A percentile compares a stretch with the other conserved stretches of the same genome.
These are phyloP conservation scores for Neopestalotiopsis clavispora DNA, from an alignment of 2,329 filamentous ascomycete species.

Conservation along the genomic window DNA sequence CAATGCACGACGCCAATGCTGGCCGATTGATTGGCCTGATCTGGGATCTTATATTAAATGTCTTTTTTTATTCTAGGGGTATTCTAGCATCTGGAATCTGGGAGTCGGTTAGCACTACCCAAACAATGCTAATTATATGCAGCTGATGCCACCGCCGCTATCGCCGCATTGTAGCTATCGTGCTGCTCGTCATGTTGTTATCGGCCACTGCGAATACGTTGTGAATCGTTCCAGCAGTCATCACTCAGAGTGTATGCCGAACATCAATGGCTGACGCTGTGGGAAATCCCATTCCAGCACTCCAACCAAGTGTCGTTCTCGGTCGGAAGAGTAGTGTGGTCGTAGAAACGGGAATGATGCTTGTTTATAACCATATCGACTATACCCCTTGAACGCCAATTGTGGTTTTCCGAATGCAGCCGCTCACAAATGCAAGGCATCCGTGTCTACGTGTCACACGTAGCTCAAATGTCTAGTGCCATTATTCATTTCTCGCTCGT, in stretches of 20 bases:
- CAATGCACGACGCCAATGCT: not conserved
- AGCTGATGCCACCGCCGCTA: not conserved
- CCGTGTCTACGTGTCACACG: conserved; percentile 3
- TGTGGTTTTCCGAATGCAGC: conserved; percentile 14
- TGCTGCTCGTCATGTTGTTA: not conserved
- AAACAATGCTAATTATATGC: not conserved
- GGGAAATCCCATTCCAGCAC: not conserved
- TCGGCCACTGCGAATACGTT: not conserved
- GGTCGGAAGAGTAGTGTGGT: not conserved
- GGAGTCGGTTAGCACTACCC: not conserved
- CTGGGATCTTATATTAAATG: not conserved
- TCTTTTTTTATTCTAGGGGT: not conserved
- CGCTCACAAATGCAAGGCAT: not conserved
- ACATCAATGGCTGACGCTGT: not conserved
- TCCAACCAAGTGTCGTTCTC: not conserved
- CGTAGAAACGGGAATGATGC: conserved; percentile 3
- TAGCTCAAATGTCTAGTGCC: conserved; percentile 8
- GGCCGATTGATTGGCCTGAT: not conserved
- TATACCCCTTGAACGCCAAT: conserved; percentile 10
- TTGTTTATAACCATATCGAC: conserved; percentile 10
- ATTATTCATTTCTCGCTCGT: not conserved
- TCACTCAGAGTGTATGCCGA: not conserved
- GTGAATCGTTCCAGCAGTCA: not conserved
- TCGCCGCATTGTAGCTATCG: not conserved
- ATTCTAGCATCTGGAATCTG: not conserved